phyloP scores from a whole-genome alignment of 225 moss, liverwort and hornwort genomes.

The Pseudoscleropodium purum region DNA sequence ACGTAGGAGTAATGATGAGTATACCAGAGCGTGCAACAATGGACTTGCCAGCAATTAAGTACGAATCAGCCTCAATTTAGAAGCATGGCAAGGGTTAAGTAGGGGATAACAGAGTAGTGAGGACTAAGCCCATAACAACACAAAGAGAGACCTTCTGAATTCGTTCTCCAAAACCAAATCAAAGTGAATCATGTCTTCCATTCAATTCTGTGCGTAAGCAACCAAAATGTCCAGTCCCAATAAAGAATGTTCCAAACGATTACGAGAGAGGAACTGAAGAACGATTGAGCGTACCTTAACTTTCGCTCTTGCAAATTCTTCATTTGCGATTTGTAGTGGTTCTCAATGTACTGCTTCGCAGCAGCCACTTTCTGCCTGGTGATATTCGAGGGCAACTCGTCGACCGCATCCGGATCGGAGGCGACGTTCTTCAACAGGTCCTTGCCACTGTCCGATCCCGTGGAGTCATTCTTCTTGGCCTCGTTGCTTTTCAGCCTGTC shows the following conservation, averaged over 20 bases:
- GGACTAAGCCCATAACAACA: not conserved
- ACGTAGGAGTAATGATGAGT: not conserved
- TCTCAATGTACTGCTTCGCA: conserved; percentile 64
- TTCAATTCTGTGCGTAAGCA: not conserved
- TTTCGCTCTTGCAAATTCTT: conserved; percentile 62
- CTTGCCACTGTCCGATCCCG: conserved; percentile 53
- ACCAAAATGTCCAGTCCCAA: not conserved
- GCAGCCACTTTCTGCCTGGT: conserved; percentile 60
- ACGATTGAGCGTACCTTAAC: conserved; percentile 16
- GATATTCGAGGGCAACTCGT: conserved; percentile 55
- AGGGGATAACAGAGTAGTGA: not conserved
- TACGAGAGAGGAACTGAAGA: not conserved
- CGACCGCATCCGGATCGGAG: conserved; percentile 17
- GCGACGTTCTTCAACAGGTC: conserved; percentile 34
- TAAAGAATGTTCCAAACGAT: not conserved
- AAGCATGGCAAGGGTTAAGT: not conserved
- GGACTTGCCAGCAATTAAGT: not conserved
- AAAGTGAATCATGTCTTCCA: not conserved
- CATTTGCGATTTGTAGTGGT: conserved; percentile 61
- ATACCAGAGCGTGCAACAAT: not conserved
- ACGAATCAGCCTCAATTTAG: not conserved
- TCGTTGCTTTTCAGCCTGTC: conserved; percentile 45
- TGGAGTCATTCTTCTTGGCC: conserved; percentile 51
- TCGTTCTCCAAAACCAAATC: not conserved
- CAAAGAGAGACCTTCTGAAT: not conserved